A percentile compares a stretch with the other conserved stretches of the same genome.
Conservation (phyloP, 176 grass and related monocot species). For the Stipa capillata region DNA sequence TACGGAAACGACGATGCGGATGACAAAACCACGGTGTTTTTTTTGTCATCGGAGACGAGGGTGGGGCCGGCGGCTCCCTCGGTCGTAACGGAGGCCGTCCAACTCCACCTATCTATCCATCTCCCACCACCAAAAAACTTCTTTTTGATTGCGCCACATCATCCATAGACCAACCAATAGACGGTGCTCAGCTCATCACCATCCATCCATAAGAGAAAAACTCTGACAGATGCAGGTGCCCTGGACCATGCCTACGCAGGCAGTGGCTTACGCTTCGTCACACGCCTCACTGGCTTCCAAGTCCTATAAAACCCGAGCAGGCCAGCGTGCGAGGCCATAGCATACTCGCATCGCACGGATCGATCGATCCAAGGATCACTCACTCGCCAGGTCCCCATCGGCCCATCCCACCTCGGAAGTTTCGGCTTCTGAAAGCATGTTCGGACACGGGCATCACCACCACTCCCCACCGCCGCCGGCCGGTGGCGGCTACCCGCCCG, state of each 20-base stretch:
- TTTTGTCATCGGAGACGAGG: neutral
- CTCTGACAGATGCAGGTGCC: too few relatives aligned
- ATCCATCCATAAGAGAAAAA: too few relatives aligned
- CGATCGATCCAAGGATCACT: too few relatives aligned
- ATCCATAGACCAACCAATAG: neutral
- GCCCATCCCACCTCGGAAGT: too few relatives aligned
- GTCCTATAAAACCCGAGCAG: conserved; percentile 18
- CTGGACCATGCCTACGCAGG: neutral
- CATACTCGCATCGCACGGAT: neutral
- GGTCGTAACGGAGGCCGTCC: neutral
- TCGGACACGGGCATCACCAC: neutral
- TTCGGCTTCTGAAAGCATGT: too few relatives aligned
- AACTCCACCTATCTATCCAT: too few relatives aligned
- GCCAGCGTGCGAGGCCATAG: neutral
- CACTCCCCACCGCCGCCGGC: conserved; percentile 4
- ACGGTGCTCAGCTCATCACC: too few relatives aligned
- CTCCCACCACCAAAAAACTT: neutral
- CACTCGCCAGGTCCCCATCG: neutral
- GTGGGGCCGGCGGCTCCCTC: neutral
- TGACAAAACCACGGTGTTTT: neutral
- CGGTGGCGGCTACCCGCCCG: neutral
- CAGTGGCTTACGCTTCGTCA: neutral
- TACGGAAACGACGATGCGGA: neutral
- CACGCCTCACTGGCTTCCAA: neutral
- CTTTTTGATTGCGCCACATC: too few relatives aligned